A percentile compares a stretch with the other conserved stretches of the same genome.
phyloP scores from a whole-genome alignment of 306 rosid genomes.

The Dalbergia cochinchinensis region DNA sequence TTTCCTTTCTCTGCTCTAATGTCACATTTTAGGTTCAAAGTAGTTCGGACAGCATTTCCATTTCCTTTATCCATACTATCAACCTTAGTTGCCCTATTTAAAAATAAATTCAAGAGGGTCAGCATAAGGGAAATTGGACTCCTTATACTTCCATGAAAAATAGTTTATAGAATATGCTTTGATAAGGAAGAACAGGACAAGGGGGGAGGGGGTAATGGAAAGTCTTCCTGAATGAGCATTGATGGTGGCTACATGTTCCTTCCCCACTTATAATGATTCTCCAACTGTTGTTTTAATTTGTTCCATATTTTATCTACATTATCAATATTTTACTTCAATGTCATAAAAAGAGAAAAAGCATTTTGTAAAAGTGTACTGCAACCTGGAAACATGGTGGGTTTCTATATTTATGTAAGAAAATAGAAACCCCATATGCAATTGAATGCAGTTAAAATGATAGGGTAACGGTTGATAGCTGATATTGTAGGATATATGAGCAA shows the following conservation, averaged over 20 bases:
- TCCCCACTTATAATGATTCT: neutral
- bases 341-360: neutral
- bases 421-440: conserved; percentile 4
- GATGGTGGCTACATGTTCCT: conserved; percentile 26
- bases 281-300: neutral
- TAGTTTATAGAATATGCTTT: neutral
- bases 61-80: conserved; percentile 55
- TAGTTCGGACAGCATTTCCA: conserved; percentile 47
- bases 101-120: conserved; percentile 25
- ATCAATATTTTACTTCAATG: neutral
- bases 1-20: conserved; percentile 57
- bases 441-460: conserved; percentile 4
- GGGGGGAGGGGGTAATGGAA: neutral
- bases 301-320: conserved; percentile 3
- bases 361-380: neutral
- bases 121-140: conserved; percentile 14
- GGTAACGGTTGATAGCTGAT: conserved; percentile 1
- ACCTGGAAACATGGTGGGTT: conserved; percentile 4
- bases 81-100: conserved; percentile 56
- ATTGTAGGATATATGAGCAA: neutral
- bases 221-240: neutral
- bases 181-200: neutral
- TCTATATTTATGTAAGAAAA: neutral
- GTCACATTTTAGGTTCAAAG: conserved; percentile 51
- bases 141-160: conserved; percentile 9